Conservation (phyloP, 345 rosid species). For the Populus nigra region DNA sequence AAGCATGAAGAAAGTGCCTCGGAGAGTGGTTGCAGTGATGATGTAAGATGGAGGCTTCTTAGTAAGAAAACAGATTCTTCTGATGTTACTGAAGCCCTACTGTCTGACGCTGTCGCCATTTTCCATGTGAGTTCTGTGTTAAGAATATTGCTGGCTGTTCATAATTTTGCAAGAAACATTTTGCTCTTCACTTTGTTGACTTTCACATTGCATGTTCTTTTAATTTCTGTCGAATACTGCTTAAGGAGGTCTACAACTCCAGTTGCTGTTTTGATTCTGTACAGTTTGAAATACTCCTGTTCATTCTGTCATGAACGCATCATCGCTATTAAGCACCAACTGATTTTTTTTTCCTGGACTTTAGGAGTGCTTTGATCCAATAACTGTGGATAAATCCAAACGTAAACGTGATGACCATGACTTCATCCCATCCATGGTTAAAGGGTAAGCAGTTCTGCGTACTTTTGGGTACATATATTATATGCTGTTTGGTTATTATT, state of each 20-base stretch:
- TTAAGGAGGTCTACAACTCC: background rate
- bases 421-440: constrained; percentile 81
- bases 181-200: background rate
- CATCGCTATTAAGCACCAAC: constrained; percentile 4
- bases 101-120: constrained; percentile 61
- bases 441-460: constrained; percentile 53
- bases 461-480: background rate
- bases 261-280: background rate
- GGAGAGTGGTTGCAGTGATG: constrained; percentile 35
- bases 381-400: constrained; percentile 43
- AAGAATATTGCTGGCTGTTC: background rate
- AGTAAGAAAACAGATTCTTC: constrained; percentile 49
- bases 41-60: constrained; percentile 88
- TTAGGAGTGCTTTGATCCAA: constrained; percentile 89
- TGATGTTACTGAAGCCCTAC: constrained; percentile 49
- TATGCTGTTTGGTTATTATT: background rate
- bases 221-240: background rate
- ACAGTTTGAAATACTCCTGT: background rate
- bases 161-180: background rate
- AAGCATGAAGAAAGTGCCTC: constrained; percentile 38
- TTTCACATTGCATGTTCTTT: background rate
- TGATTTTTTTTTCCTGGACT: constrained; percentile 1
- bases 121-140: constrained; percentile 59
- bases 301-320: background rate
- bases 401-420: constrained; percentile 45